Base-by-base conservation (phyloP, 2,329 filamentous ascomycete species). In the Aaosphaeria pasadenensis region DNA sequence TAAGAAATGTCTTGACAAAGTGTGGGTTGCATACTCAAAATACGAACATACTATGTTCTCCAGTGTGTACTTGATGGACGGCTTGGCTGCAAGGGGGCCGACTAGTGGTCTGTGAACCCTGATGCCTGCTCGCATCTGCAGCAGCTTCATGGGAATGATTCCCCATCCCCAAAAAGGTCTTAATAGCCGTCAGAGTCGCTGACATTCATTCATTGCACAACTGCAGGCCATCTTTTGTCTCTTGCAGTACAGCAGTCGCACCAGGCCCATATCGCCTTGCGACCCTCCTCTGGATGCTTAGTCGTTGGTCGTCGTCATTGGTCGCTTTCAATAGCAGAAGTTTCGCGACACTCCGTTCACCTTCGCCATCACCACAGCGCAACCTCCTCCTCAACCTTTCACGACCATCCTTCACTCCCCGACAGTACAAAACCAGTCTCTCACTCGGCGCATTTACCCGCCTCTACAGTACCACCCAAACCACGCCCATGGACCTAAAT, bases 401-500 rank as follows among this genome's bases (percentile, higher is more conserved):
- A 24, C 17, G 17, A 24, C 17, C 17, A 24, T 44, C 48, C 48
- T 46, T 30, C 44, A 33, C 46, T 44, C 44, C 49, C 3, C 30
- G 11, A 11, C 17, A 43, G 6, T 43, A 11, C 28, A 29, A 29
- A 7, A 13, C 29, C 42, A 7, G 17, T 3, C 7, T 31, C 30
- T 24, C 17, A 29, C 35, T 31, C 17, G 11, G 9, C 29, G 13
- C 42, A 6, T 6, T 6, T 11, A 9, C 6, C 29, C 42, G 31
- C 42, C n/a, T n/a, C 42, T 29, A 11, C 42, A n/a, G n/a, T 32
- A 7, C 29, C 32, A 13, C 17, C 39, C 31, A 35, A 50, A 13
- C 45, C 43, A 50, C 45, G 54, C 41, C 42, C 44, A 81, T 80
- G 77, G 76, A 78, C 51, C 67, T 73, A 52, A 76, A 76, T 65